phyloP scores from a whole-genome alignment of 2,329 filamentous ascomycete species.

The Fusarium kyushuense region DNA sequence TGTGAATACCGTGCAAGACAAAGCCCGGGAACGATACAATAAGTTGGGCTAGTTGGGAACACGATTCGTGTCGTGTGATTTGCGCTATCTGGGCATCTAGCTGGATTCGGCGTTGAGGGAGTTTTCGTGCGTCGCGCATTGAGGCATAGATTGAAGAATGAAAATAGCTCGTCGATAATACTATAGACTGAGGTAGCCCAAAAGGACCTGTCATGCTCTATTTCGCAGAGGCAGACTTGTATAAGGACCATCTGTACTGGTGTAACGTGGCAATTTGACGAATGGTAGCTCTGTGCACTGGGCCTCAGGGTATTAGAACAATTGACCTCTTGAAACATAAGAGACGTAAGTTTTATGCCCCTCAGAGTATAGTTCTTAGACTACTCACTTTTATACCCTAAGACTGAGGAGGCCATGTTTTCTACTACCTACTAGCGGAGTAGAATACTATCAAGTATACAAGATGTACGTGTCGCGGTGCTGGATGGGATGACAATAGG shows the following conservation, averaged over 20 bases:
- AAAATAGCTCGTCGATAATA: neutral
- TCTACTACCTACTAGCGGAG: too few relatives aligned
- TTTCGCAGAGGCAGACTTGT: neutral
- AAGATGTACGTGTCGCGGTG: too few relatives aligned
- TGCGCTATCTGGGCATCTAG: conserved; percentile 2
- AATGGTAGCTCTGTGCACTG: neutral
- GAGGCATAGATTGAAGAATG: neutral
- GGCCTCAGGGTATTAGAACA: too few relatives aligned
- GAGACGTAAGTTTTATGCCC: too few relatives aligned
- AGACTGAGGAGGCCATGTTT: too few relatives aligned
- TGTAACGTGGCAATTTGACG: neutral
- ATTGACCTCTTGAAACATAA: too few relatives aligned
- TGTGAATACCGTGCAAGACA: conserved; percentile 72
- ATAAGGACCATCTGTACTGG: neutral
- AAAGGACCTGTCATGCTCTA: too few relatives aligned
- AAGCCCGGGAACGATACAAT: conserved; percentile 74
- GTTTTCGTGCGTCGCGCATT: neutral
- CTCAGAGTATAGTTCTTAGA: too few relatives aligned
- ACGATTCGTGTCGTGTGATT: neutral
- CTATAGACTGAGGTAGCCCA: neutral
- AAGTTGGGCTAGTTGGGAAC: conserved; percentile 56
- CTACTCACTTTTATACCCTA: too few relatives aligned
- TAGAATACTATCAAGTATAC: too few relatives aligned
- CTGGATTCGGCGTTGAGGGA: conserved; percentile 16
- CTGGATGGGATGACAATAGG: too few relatives aligned